Conservation (phyloP, 768 basidiomycete genomes). For the Collybiopsis confluens region DNA sequence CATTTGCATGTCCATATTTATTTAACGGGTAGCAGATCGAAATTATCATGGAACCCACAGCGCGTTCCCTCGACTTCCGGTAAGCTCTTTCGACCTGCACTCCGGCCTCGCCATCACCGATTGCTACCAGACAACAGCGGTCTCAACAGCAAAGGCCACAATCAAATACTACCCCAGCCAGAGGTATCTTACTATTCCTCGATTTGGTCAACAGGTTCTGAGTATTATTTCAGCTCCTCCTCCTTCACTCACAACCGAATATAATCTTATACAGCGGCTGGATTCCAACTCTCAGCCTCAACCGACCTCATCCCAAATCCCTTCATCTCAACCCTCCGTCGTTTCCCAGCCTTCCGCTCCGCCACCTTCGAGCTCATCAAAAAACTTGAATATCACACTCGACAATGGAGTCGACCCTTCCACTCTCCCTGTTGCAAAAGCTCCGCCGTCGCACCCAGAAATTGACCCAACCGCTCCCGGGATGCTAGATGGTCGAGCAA, state of each 20-base stretch:
- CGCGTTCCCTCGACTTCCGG: slow-evolving; percentile 75
- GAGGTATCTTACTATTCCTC: slow-evolving; percentile 18
- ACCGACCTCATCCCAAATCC: slow-evolving; percentile 12
- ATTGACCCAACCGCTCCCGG: slow-evolving; percentile 70
- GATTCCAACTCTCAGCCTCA: slow-evolving; percentile 25
- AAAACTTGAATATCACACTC: neutral
- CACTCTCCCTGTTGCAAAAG: slow-evolving; percentile 59
- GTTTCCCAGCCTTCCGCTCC: slow-evolving; percentile 17
- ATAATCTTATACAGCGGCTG: slow-evolving; percentile 68
- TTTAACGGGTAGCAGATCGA: slow-evolving; percentile 59
- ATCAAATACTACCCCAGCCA: slow-evolving; percentile 26
- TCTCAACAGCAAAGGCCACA: slow-evolving; percentile 5
- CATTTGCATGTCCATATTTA: neutral
- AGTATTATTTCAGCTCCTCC: slow-evolving; percentile 32
- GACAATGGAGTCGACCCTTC: slow-evolving; percentile 61
- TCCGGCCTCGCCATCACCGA: slow-evolving; percentile 24
- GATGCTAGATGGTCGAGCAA: slow-evolving; percentile 67
- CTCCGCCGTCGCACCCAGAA: slow-evolving; percentile 75
- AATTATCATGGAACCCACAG: slow-evolving; percentile 81
- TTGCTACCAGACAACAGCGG: slow-evolving; percentile 18
- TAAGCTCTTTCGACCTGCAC: slow-evolving; percentile 23
- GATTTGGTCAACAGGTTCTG: neutral
- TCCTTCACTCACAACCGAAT: slow-evolving; percentile 75
- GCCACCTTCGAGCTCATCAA: neutral
- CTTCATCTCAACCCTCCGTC: slow-evolving; percentile 1